Evolutionary conservation across 2,329 filamentous ascomycete genomes (phyloP).

Genomic region (Triangularia setosa): DNA sequence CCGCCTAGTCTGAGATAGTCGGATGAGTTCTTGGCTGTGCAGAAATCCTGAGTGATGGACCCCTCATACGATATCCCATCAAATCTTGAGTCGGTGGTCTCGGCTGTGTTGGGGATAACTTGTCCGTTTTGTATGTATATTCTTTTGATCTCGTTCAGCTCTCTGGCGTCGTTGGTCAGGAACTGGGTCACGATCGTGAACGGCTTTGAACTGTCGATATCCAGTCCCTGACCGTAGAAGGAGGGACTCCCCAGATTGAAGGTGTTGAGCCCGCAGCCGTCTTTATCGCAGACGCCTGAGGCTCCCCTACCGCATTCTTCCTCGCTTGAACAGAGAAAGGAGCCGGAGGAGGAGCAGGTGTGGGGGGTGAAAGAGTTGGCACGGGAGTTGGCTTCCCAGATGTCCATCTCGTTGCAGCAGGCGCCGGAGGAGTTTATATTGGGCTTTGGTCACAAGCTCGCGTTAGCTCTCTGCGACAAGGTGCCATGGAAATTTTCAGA

Average conservation of each 20-base stretch:
- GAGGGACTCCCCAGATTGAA: conserved; percentile 39
- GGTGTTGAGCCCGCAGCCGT: conserved; percentile 33
- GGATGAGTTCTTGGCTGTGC: conserved; percentile 15
- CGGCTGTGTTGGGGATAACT: conserved; percentile 30
- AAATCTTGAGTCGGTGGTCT: neutral
- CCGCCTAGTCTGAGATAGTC: conserved; percentile 48
- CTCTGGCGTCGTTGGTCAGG: conserved; percentile 31
- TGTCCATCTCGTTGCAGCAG: conserved; percentile 54
- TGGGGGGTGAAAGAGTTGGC: conserved; percentile 47
- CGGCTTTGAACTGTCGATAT: conserved; percentile 27
- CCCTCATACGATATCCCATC: conserved; percentile 30
- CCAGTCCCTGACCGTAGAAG: conserved; percentile 24
- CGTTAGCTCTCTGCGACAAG: neutral
- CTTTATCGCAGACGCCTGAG: conserved; percentile 37
- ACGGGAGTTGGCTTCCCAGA: conserved; percentile 51
- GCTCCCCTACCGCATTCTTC: neutral
- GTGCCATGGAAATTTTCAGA: neutral
- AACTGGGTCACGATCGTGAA: conserved; percentile 47
- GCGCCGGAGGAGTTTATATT: conserved; percentile 42
- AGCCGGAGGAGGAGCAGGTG: conserved; percentile 41
- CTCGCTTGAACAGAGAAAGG: conserved; percentile 42
- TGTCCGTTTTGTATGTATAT: conserved; percentile 46
- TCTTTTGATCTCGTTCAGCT: conserved; percentile 42
- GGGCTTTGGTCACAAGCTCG: conserved; percentile 27
- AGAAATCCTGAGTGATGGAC: conserved; percentile 14